Evolutionary conservation across 345 rosid species (phyloP).

Genomic region (Salix exigua): DNA sequence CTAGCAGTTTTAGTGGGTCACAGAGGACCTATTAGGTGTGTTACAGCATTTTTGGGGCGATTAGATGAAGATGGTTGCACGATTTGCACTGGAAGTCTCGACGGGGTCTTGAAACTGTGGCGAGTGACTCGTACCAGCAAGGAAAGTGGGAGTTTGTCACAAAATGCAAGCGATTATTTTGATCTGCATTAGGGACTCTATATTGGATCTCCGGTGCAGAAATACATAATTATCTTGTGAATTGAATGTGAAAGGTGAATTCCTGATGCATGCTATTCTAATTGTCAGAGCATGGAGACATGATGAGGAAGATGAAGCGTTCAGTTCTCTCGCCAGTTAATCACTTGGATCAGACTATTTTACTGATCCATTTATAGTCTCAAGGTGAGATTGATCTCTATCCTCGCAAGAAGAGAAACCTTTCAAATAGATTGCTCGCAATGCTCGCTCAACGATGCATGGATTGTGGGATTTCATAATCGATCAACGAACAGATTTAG

Average conservation of each 20-base stretch:
- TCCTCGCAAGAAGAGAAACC: neutral
- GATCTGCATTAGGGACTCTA: constrained; percentile 15
- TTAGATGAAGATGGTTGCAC: constrained; percentile 36
- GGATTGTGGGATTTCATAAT: neutral
- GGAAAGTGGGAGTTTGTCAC: constrained; percentile 7
- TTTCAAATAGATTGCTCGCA: neutral
- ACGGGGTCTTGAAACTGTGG: constrained; percentile 52
- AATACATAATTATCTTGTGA: neutral
- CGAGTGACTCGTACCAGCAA: constrained; percentile 19
- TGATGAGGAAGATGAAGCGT: too few relatives aligned
- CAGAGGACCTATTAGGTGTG: constrained; percentile 41
- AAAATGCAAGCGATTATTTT: constrained; percentile 22
- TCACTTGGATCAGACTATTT: neutral
- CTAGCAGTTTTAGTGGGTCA: constrained; percentile 41
- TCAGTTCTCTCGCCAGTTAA: too few relatives aligned
- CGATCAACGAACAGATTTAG: too few relatives aligned
- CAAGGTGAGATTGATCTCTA: neutral
- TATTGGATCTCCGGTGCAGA: neutral
- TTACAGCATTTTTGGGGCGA: constrained; percentile 27
- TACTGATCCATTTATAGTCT: neutral
- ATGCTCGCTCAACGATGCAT: neutral
- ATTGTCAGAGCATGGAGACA: too few relatives aligned
- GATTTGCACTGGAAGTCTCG: constrained; percentile 52
- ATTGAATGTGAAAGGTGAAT: too few relatives aligned
- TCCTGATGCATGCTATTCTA: too few relatives aligned